Evolutionary conservation across 768 basidiomycete species (phyloP).

Genomic region (Tremella yokohamensis): DNA sequence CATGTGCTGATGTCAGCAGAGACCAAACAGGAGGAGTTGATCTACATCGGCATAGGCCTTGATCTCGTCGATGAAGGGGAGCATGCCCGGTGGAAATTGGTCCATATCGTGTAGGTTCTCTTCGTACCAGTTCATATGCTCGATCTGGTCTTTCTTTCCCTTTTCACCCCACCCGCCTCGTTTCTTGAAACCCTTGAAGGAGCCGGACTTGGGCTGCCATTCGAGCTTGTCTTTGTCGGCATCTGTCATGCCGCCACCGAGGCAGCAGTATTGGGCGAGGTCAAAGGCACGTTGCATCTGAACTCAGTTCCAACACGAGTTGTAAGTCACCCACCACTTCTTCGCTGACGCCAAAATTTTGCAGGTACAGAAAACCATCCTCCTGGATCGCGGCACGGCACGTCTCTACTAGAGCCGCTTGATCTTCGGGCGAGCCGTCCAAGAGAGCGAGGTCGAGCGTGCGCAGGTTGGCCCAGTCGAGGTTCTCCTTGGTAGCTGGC

Average conservation of each 20-base stretch:
- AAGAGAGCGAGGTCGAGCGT: conserved; percentile 29
- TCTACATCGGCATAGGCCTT: conserved; percentile 17
- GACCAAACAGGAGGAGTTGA: neutral
- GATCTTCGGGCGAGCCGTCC: conserved; percentile 16
- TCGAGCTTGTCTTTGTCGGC: conserved; percentile 25
- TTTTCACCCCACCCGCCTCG: conserved; percentile 14
- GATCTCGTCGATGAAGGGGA: conserved; percentile 37
- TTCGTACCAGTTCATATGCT: conserved; percentile 34
- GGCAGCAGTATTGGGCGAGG: conserved; percentile 16
- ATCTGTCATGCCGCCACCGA: conserved; percentile 19
- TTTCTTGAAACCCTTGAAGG: conserved; percentile 28
- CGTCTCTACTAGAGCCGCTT: conserved; percentile 16
- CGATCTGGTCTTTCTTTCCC: conserved; percentile 24
- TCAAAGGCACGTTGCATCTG: conserved; percentile 25
- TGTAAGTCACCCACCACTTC: conserved; percentile 19
- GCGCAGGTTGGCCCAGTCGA: conserved; percentile 26
- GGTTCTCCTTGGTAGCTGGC: conserved; percentile 12
- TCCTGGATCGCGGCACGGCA: conserved; percentile 23
- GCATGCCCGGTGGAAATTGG: conserved; percentile 20
- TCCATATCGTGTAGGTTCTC: conserved; percentile 16
- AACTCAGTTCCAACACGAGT: neutral
- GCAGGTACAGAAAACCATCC: conserved; percentile 30
- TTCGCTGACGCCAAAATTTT: conserved; percentile 25
- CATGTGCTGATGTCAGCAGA: conserved; percentile 12
- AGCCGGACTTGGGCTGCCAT: conserved; percentile 24